Base-by-base conservation (phyloP, 805 yeast genomes). In the Ogataea ganodermae region DNA sequence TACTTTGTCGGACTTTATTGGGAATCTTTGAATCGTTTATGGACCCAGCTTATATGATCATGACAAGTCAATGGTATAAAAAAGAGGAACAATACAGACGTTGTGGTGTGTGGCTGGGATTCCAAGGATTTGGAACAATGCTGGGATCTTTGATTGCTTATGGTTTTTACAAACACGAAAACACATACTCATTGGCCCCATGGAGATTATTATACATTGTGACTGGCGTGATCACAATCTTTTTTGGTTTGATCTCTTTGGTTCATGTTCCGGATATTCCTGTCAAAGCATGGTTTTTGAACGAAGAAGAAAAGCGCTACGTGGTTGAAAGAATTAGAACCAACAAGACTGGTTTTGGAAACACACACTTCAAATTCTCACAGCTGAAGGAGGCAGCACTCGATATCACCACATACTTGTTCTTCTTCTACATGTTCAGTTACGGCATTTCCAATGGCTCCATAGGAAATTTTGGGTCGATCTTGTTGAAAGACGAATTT, bases 121-220 rank as follows among this genome's bases (percentile, higher is more conserved):
- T 60, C 66, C 72, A 48, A 45, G 76, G 78, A 31, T 52, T 72
- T 7, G 79, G 79, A 45, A 67, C 71, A 28, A 63, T 76, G 31
- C 41, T 77, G 36, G 80, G 83, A n/a, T 73, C 75, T 35, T 70
- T 74, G 8, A 74, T 82, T 49, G 81, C 66, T 8, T 77, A 72
- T 58, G 51, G 72, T 14, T 64, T 81, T 4, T 71, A 65, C 66
- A 61, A 18, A 35, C 63, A 31, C 74, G 66, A 52, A 20, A 26
- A 28, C 12, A 44, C 55, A 1, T 72, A 78, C 73, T 78, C 73
- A 16, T 62, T 80, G 7, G 70, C 63, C 6, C 72, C 83, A 3
- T 85, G 90, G 90, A 80, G 78, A 57, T 63, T 79, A 9, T 62
- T 82, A 7, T 84, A 78, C 61, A 63, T 84, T 43, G 70, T 82